These are phyloP conservation scores for Ricinus communis DNA, from an alignment of 345 rosid species.

Conservation along the genomic window DNA sequence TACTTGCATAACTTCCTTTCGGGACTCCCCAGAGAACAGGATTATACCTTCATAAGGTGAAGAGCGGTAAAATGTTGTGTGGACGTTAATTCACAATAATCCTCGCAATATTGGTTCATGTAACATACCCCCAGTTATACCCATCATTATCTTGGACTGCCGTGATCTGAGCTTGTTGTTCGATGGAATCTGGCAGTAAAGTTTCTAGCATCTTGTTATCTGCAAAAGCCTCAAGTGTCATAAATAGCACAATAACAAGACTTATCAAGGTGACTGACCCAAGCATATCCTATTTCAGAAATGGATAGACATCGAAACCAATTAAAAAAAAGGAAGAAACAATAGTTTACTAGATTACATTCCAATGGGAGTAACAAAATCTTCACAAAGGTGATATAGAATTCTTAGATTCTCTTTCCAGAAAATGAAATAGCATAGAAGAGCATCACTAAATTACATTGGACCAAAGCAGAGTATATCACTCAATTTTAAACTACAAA, in stretches of 20 bases:
- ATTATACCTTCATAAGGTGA: conserved; percentile 66
- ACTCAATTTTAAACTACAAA: conserved; percentile 1
- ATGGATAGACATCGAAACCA: neutral
- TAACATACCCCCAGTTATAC: conserved; percentile 92
- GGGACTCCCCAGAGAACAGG: conserved; percentile 97
- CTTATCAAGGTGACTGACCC: neutral
- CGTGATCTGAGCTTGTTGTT: conserved; percentile 74
- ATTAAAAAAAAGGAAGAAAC: neutral
- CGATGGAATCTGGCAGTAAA: conserved; percentile 73
- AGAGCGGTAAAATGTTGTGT: conserved; percentile 4
- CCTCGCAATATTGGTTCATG: conserved; percentile 1
- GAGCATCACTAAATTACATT: neutral
- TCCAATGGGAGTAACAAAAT: neutral
- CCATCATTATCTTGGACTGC: conserved; percentile 77
- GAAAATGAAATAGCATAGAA: neutral
- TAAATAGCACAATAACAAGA: conserved; percentile 10
- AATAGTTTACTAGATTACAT: neutral
- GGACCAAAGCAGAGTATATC: neutral
- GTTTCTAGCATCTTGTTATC: conserved; percentile 63
- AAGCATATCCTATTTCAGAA: neutral
- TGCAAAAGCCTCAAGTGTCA: conserved; percentile 37
- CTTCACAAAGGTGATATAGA: neutral
- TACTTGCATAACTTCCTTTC: conserved; percentile 94
- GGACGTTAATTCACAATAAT: conserved; percentile 2
- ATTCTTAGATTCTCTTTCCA: neutral